Evolutionary conservation across 2,329 filamentous ascomycete genomes (phyloP).

Genomic region (Penicillium sp.): DNA sequence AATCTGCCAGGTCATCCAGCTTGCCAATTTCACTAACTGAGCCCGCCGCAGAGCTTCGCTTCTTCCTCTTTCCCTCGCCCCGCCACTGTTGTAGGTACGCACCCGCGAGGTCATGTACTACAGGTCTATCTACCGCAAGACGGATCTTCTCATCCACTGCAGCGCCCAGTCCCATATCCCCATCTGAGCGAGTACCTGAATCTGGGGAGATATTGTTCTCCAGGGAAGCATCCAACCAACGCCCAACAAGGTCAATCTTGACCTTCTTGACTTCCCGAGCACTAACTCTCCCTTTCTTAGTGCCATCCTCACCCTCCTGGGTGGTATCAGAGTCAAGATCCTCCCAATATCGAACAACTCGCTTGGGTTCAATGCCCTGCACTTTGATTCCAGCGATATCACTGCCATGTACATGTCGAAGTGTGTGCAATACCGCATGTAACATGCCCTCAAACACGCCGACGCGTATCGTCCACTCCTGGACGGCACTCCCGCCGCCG

Average conservation of each 20-base stretch:
- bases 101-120: conserved; percentile 32
- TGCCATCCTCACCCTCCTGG: conserved; percentile 16
- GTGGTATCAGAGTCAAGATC: conserved; percentile 33
- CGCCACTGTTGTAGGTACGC: conserved; percentile 42
- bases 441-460: conserved; percentile 84
- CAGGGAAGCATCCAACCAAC: conserved; percentile 53
- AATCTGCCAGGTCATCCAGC: conserved; percentile 82
- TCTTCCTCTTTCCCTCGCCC: conserved; percentile 27
- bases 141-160: conserved; percentile 22
- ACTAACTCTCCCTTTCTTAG: conserved; percentile 31
- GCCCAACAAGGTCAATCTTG: conserved; percentile 68
- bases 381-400: conserved; percentile 45
- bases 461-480: conserved; percentile 83
- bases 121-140: conserved; percentile 25
- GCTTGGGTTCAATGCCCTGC: conserved; percentile 59
- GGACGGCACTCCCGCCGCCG: conserved; percentile 67
- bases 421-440: conserved; percentile 69
- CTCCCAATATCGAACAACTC: conserved; percentile 64
- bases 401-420: conserved; percentile 52
- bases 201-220: conserved; percentile 2
- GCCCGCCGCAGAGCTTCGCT: conserved; percentile 13
- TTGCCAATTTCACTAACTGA: conserved; percentile 55
- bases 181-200: conserved; percentile 15
- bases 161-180: conserved; percentile 21
- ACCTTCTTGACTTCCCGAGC: conserved; percentile 50